Evolutionary conservation across 2,329 filamentous ascomycete species (phyloP).

Genomic region (Aspergillus vadensis): DNA sequence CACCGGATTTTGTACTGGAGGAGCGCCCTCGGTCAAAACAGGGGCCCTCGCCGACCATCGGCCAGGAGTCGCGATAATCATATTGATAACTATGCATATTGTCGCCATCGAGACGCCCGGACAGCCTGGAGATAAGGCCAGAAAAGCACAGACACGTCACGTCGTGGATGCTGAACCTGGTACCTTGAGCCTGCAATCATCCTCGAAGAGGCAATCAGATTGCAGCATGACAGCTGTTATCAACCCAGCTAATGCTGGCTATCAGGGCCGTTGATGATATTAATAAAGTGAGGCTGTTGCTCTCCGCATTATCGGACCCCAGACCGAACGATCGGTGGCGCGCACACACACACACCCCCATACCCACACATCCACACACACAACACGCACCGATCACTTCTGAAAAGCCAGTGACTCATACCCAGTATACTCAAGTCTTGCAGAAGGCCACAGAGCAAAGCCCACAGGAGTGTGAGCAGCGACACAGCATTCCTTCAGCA

Average conservation of each 20-base stretch:
- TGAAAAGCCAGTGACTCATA: background rate
- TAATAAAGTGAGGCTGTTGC: conserved; percentile 1
- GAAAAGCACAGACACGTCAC: background rate
- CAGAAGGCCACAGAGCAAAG: background rate
- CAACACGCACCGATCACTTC: background rate
- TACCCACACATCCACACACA: background rate
- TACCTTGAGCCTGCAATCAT: background rate
- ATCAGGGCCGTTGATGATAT: background rate
- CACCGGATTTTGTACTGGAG: conserved; percentile 9
- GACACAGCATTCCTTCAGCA: background rate
- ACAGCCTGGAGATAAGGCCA: conserved; percentile 7
- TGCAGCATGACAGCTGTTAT: background rate
- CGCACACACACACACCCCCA: background rate
- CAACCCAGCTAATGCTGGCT: background rate
- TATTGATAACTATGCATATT: background rate
- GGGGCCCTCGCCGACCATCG: conserved; percentile 7
- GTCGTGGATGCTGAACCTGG: background rate
- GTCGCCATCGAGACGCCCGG: background rate
- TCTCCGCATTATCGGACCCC: conserved; percentile 1
- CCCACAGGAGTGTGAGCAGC: background rate
- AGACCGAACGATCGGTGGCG: background rate
- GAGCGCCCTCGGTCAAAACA: background rate
- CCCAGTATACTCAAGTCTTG: background rate
- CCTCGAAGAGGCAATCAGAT: background rate
- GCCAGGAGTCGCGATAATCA: conserved; percentile 6